Conservation (phyloP, 192 early-diverging fungal species). For the Coemansia sp. region DNA sequence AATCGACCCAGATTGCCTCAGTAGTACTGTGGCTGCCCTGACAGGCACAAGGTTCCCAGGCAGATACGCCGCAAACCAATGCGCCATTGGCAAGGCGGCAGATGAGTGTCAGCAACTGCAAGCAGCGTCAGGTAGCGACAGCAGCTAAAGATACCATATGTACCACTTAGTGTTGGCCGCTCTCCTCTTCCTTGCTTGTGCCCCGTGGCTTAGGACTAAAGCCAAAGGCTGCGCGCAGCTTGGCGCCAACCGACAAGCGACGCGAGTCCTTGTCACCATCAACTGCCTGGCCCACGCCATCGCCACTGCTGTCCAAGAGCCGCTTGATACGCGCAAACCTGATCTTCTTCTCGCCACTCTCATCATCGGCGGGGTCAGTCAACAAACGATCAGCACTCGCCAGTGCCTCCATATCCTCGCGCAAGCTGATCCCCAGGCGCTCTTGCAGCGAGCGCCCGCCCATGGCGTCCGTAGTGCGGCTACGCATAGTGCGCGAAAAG, state of each 20-base stretch:
- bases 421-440: conserved; percentile 6
- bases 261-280: not conserved
- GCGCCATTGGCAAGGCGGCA: conserved; percentile 15
- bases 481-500: conserved; percentile 21
- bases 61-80: conserved; percentile 14
- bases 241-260: conserved; percentile 32
- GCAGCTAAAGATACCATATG: not conserved
- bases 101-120: conserved; percentile 27
- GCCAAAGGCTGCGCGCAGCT: conserved; percentile 40
- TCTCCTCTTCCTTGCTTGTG: not conserved
- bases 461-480: not conserved
- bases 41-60: not conserved
- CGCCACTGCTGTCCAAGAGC: conserved; percentile 9
- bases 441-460: conserved; percentile 21
- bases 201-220: conserved; percentile 14
- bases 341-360: conserved; percentile 30
- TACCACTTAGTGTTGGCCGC: not conserved
- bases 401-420: conserved; percentile 20
- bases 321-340: conserved; percentile 32
- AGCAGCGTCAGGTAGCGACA: too few species aligned
- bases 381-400: conserved; percentile 20
- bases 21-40: conserved; percentile 58
- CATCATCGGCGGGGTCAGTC: conserved; percentile 15
- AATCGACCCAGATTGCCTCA: conserved; percentile 70
- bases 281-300: not conserved